Evolutionary conservation across 139 green algal genomes (phyloP).

Genomic region (Coelastrella sp.): DNA sequence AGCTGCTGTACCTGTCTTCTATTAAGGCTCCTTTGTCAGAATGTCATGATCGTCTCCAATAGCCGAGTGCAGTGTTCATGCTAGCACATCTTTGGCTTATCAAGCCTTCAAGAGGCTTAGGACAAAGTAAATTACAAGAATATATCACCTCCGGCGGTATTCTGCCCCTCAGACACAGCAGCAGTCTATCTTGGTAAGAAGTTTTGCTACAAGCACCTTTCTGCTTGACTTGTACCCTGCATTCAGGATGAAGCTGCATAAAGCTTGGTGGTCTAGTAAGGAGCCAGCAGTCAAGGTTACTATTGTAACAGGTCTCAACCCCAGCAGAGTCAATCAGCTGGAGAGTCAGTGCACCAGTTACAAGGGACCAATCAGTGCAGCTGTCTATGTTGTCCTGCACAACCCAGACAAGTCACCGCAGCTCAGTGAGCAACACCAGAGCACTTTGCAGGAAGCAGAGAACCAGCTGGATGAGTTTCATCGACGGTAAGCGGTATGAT

Average conservation of each 20-base stretch:
- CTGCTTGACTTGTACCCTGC: not conserved
- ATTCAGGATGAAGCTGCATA: constrained; percentile 54
- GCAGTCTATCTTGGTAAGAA: no score
- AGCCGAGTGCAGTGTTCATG: no score
- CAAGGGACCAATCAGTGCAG: constrained; percentile 53
- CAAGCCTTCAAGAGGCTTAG: no score
- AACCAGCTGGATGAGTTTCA: constrained; percentile 33
- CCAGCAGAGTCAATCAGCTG: constrained; percentile 52
- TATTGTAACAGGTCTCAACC: constrained; percentile 54
- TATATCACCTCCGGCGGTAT: no score
- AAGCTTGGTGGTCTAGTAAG: constrained; percentile 48
- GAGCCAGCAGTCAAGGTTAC: constrained; percentile 44
- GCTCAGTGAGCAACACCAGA: constrained; percentile 16
- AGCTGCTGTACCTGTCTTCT: no score
- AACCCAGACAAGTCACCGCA: constrained; percentile 6
- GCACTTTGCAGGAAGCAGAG: constrained; percentile 25
- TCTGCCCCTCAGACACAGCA: no score
- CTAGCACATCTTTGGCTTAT: no score
- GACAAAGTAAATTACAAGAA: no score
- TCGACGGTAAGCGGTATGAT: not conserved
- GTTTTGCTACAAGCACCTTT: not conserved
- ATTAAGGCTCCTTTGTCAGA: no score
- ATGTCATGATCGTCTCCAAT: no score
- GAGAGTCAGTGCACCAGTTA: constrained; percentile 60
- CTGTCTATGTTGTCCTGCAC: constrained; percentile 58